Percentiles rank a stretch among this genome's conserved stretches.
Evolutionary conservation across 805 yeast species (phyloP).

Genomic region (Komagataella mondaviorum): DNA sequence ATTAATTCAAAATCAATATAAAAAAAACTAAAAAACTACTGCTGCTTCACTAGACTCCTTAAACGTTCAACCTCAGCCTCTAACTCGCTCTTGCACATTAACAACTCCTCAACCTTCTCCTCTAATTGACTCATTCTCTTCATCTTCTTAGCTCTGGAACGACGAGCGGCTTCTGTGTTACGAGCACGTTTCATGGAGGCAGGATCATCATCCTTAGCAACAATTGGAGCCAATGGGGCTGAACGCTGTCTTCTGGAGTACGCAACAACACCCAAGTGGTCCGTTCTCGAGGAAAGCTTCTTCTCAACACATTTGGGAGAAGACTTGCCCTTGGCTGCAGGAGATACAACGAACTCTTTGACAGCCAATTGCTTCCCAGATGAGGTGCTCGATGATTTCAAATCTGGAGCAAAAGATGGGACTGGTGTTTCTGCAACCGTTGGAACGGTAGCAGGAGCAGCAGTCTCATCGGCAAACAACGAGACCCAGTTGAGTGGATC

Average conservation of each 20-base stretch:
- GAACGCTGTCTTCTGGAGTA: conserved; percentile 70
- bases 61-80: conserved; percentile 41
- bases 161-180: conserved; percentile 95
- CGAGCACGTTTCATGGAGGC: conserved; percentile 80
- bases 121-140: conserved; percentile 80
- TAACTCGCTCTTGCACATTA: conserved; percentile 43
- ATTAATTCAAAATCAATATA: not conserved
- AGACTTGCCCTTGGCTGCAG: not conserved
- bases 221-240: conserved; percentile 60
- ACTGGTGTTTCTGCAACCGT: not conserved
- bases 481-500: conserved; percentile 39
- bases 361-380: not conserved
- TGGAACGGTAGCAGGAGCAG: conserved; percentile 7
- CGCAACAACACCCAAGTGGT: conserved; percentile 61
- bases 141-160: conserved; percentile 88
- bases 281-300: conserved; percentile 14
- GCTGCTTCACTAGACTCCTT: not conserved
- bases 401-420: not conserved
- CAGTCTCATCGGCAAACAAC: conserved; percentile 31
- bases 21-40: not conserved
- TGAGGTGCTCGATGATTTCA: not conserved
- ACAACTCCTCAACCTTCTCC: conserved; percentile 52
- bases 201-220: conserved; percentile 46
- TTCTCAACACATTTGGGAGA: conserved; percentile 7
- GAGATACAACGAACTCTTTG: not conserved